Conservation (phyloP, 495 filamentous ascomycete species). For the Hyaloscypha hepaticicola region DNA sequence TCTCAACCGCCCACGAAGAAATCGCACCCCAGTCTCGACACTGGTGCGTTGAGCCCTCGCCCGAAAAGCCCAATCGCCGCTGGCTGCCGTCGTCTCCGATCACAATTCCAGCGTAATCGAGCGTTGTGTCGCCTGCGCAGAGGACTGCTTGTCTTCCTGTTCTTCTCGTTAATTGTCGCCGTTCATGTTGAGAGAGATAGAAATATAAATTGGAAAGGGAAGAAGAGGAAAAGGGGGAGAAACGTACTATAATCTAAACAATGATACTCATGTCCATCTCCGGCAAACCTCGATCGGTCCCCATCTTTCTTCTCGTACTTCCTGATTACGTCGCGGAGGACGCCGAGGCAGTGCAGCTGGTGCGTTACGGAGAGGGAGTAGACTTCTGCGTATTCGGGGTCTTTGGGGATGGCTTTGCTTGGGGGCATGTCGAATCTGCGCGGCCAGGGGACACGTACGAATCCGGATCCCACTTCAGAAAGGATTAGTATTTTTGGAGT, state of each 20-base stretch:
- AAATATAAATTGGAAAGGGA: background rate
- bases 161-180: background rate
- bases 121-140: conserved; percentile 36
- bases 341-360: conserved; percentile 34
- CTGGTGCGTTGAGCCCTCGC: conserved; percentile 32
- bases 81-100: conserved; percentile 25
- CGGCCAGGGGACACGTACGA: conserved; percentile 33
- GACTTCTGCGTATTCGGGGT: conserved; percentile 27
- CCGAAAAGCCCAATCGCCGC: conserved; percentile 30
- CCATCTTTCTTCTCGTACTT: conserved; percentile 31
- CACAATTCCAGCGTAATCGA: conserved; percentile 32
- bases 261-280: conserved; percentile 36
- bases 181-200: background rate
- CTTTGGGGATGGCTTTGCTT: conserved; percentile 27
- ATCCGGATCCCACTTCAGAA: conserved; percentile 31
- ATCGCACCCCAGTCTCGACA: conserved; percentile 36
- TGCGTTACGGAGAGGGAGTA: conserved; percentile 35
- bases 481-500: too few species aligned
- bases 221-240: background rate
- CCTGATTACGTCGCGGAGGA: conserved; percentile 34
- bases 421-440: conserved; percentile 30
- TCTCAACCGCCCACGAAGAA: conserved; percentile 23
- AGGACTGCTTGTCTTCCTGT: conserved; percentile 33
- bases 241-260: conserved; percentile 34
- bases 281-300: conserved; percentile 32